Evolutionary conservation across 2,329 filamentous ascomycete species (phyloP), one percentile per base, ranked within the genome.

Genomic region (Fusarium sulawesiense): DNA sequence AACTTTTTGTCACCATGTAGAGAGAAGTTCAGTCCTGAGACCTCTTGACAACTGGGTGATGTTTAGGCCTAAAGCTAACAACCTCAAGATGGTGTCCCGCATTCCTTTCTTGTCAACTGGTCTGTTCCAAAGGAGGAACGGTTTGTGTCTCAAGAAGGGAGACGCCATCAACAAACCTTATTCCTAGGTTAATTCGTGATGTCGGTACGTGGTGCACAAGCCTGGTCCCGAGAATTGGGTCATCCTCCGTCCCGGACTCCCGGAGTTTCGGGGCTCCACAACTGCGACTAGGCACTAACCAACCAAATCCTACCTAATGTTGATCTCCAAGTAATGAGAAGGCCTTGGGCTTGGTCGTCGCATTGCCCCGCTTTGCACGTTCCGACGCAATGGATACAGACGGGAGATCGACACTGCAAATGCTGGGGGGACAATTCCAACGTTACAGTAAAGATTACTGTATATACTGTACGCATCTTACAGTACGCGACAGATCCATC

Each of bases 331-430:
- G 27, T 6, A 23, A 37, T 32, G 51, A 44, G 21, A 30, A 20
- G 46, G 20, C 40, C 53, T 25, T 37, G 46, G 20, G 32, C 53
- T 25, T 37, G 32, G 32, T 16, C 32, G 16, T 37, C 32, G 16
- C n/a, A 8, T 30, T 37, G 32, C 50, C 51, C 55, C 46, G 29
- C 20, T 37, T 37, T 30, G 42, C 29, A 53, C 55, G 14, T 56
- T 64, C 54, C 54, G 27, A 62, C 27, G 57, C 47, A 40, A 66
- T 55, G 59, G 62, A 30, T 64, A 44, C 40, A 48, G 51, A 56
- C 60, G 68, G 64, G 68, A 69, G 68, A 71, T 71, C 68, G 68
- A 66, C 68, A 66, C 48, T 71, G 68, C 67, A 71, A 64, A 53
- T 60, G 47, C 47, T 56, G 64, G 68, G 53, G 53, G 58, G 55